A percentile compares a stretch with the other conserved stretches of the same genome.
Evolutionary conservation across 148 eudicot genomes (phyloP).

Genomic region (Rhododendron williamsianum): DNA sequence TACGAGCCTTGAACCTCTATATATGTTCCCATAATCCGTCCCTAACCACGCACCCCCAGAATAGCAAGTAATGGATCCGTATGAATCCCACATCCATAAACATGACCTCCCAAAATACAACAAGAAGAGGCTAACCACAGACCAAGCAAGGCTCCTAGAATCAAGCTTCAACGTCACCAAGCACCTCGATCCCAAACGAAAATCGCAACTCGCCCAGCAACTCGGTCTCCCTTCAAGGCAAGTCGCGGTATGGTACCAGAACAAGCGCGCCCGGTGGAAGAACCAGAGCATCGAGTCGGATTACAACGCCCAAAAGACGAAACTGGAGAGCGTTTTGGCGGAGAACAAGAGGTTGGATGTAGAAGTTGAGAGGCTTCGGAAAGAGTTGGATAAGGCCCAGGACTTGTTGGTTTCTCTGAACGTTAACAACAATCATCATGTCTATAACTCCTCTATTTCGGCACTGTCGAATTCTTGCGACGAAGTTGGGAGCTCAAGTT

Average conservation of each 20-base stretch:
- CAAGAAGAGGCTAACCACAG: conserved; percentile 35
- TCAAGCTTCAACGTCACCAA: conserved; percentile 31
- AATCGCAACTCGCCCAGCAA: conserved; percentile 29
- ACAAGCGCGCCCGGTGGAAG: conserved; percentile 44
- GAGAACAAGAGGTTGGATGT: conserved; percentile 20
- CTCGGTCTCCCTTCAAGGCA: conserved; percentile 33
- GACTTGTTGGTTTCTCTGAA: conserved; percentile 3
- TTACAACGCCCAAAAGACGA: conserved; percentile 1
- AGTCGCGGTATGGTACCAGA: conserved; percentile 45
- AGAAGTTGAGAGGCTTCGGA: conserved; percentile 25
- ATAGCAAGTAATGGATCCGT: conserved; percentile 4
- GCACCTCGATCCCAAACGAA: conserved; percentile 31
- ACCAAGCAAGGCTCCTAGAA: conserved; percentile 32
- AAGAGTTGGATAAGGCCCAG: conserved; percentile 21
- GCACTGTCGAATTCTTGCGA: too few species aligned
- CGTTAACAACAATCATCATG: too few species aligned
- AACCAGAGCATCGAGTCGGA: conserved; percentile 23
- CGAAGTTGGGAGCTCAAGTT: too few species aligned
- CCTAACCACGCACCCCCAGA: too few species aligned
- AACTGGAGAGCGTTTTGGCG: conserved; percentile 8
- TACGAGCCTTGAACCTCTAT: too few species aligned
- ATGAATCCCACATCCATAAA: conserved; percentile 11
- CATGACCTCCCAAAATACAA: conserved; percentile 5
- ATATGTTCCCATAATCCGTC: too few species aligned
- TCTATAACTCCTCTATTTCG: too few species aligned